Conservation (phyloP, 225 moss, liverwort and hornwort species). For the Takakia lepidozioides region DNA sequence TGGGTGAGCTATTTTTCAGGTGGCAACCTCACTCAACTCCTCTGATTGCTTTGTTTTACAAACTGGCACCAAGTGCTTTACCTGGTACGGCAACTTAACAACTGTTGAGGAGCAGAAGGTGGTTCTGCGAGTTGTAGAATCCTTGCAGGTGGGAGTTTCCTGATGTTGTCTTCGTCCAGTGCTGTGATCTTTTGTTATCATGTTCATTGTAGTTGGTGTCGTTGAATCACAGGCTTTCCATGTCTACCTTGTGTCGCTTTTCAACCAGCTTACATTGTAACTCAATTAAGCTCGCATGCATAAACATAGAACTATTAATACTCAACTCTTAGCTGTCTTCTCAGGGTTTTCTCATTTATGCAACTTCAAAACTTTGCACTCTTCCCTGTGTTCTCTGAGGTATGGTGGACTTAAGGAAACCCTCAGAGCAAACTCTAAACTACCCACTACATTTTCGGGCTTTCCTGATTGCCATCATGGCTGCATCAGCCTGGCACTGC, state of each 20-base stretch:
- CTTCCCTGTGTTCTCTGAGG: too few species aligned
- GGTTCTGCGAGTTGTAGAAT: slow-evolving; percentile 55
- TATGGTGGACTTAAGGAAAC: too few species aligned
- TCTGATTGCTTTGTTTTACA: slow-evolving; percentile 83
- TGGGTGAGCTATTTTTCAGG: slow-evolving; percentile 30
- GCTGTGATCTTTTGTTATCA: not conserved
- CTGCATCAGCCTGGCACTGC: slow-evolving; percentile 39
- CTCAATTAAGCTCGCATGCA: not conserved
- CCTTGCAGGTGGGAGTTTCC: slow-evolving; percentile 50
- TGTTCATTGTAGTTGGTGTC: not conserved
- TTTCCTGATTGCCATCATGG: too few species aligned
- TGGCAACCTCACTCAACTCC: slow-evolving; percentile 71
- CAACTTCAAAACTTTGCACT: too few species aligned
- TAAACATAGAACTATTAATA: too few species aligned
- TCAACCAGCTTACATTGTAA: too few species aligned
- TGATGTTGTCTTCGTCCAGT: not conserved
- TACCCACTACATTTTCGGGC: too few species aligned
- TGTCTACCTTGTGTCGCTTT: too few species aligned
- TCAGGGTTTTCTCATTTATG: too few species aligned
- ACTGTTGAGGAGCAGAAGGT: slow-evolving; percentile 69
- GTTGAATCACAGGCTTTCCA: slow-evolving; percentile 3
- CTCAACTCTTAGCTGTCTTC: too few species aligned
- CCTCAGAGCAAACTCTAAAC: too few species aligned
- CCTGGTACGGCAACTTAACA: slow-evolving; percentile 82
- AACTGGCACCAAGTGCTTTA: slow-evolving; percentile 65